A percentile compares a stretch with the other conserved stretches of the same genome.
Evolutionary conservation across 2,329 filamentous ascomycete species (phyloP).

Genomic region (Penicillium thymicola): DNA sequence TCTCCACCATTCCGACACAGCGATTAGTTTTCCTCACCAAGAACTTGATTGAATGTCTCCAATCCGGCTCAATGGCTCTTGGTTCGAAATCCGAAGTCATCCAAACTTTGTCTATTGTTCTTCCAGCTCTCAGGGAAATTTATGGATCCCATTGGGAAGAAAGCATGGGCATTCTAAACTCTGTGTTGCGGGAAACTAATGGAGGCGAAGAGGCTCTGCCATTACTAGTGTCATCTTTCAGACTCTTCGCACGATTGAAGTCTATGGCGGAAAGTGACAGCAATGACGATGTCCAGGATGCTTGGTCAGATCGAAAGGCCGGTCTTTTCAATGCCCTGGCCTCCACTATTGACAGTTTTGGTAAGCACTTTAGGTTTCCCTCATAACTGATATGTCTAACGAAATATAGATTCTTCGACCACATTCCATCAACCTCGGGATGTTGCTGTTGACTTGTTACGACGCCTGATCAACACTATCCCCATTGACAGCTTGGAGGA

Average conservation of each 20-base stretch:
- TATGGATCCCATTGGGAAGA: constrained; percentile 87
- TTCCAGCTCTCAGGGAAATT: constrained; percentile 73
- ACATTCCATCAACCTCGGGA: constrained; percentile 63
- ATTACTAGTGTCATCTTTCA: constrained; percentile 68
- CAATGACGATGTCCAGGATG: constrained; percentile 83
- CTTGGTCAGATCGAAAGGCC: constrained; percentile 60
- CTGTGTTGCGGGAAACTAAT: constrained; percentile 54
- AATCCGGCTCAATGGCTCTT: constrained; percentile 53
- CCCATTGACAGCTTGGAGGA: constrained; percentile 61
- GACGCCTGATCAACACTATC: constrained; percentile 64
- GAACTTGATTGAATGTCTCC: constrained; percentile 70
- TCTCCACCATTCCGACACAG: constrained; percentile 52
- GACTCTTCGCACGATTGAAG: constrained; percentile 63
- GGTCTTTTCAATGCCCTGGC: constrained; percentile 57
- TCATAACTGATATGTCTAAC: constrained; percentile 9
- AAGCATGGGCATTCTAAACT: constrained; percentile 56
- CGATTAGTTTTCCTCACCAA: constrained; percentile 79
- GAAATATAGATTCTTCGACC: constrained; percentile 45
- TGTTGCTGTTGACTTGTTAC: constrained; percentile 72
- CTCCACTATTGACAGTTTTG: constrained; percentile 40
- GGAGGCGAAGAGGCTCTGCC: constrained; percentile 55
- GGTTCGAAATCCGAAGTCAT: constrained; percentile 39
- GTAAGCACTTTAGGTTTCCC: constrained; percentile 26
- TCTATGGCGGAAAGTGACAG: constrained; percentile 59
- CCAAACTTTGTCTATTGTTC: constrained; percentile 51